phyloP scores from a whole-genome alignment of 2,329 filamentous ascomycete species.

The Xylariaceae sp. region DNA sequence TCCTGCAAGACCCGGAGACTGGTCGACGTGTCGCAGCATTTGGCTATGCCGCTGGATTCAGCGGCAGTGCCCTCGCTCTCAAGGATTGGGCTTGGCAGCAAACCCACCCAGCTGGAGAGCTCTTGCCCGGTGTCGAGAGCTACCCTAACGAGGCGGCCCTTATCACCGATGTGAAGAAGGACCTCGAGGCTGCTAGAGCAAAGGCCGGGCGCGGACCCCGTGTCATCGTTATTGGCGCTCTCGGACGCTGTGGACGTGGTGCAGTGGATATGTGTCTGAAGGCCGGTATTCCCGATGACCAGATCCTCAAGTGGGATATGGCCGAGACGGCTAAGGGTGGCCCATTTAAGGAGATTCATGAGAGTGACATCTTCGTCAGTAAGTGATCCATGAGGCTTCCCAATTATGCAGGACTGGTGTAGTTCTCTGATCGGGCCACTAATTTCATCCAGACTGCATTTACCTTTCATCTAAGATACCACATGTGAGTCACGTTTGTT shows the following conservation, averaged over 20 bases:
- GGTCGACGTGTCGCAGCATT: conserved; percentile 71
- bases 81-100: conserved; percentile 84
- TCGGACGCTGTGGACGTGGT: conserved; percentile 80
- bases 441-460: conserved; percentile 52
- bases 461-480: conserved; percentile 59
- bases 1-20: conserved; percentile 64
- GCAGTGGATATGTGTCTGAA: conserved; percentile 76
- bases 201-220: conserved; percentile 65
- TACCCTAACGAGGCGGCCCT: conserved; percentile 74
- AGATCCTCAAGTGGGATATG: conserved; percentile 70
- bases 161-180: conserved; percentile 69
- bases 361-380: conserved; percentile 75
- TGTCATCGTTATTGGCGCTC: conserved; percentile 78
- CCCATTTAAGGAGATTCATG: conserved; percentile 73
- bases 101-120: conserved; percentile 58
- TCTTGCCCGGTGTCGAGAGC: conserved; percentile 61
- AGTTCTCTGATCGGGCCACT: background rate
- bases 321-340: conserved; percentile 72
- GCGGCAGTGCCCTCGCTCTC: conserved; percentile 68
- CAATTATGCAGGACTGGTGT: background rate
- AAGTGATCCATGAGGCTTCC: conserved; percentile 40
- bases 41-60: conserved; percentile 72
- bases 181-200: conserved; percentile 60
- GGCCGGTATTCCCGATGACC: conserved; percentile 65
- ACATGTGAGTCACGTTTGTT: conserved; percentile 2